Conservation (phyloP, 257 asterid species). For the Jasminum sambac region DNA sequence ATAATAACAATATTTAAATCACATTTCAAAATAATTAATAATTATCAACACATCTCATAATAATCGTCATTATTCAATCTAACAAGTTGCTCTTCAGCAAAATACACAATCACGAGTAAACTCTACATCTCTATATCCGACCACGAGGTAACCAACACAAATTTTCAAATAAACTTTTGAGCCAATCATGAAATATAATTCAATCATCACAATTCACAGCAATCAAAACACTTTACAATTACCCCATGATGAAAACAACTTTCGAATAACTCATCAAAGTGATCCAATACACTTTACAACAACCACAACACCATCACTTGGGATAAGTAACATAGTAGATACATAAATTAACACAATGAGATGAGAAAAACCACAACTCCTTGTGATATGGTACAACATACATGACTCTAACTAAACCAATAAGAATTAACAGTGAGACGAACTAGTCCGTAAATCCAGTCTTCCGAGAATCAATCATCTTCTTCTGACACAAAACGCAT, state of each 20-base stretch:
- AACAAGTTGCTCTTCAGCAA: too few species aligned
- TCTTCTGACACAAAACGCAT: constrained; percentile 8
- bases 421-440: background rate
- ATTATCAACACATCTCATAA: too few species aligned
- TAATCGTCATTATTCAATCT: too few species aligned
- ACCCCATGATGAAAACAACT: background rate
- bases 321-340: too few species aligned
- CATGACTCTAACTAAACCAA: background rate
- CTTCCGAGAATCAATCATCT: constrained; percentile 35
- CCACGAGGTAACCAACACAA: background rate
- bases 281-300: too few species aligned
- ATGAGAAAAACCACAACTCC: background rate
- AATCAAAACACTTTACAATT: background rate
- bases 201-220: too few species aligned
- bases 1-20: too few species aligned
- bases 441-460: background rate
- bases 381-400: background rate
- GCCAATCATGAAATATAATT: background rate
- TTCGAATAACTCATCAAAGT: background rate
- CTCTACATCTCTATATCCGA: background rate
- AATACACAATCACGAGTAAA: background rate
- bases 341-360: background rate
- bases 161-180: background rate
- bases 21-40: too few species aligned
- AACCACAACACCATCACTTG: too few species aligned